Percentiles rank a stretch among this genome's conserved stretches.
phyloP scores from a whole-genome alignment of 257 asterid species.

The Linderniella brevidens region DNA sequence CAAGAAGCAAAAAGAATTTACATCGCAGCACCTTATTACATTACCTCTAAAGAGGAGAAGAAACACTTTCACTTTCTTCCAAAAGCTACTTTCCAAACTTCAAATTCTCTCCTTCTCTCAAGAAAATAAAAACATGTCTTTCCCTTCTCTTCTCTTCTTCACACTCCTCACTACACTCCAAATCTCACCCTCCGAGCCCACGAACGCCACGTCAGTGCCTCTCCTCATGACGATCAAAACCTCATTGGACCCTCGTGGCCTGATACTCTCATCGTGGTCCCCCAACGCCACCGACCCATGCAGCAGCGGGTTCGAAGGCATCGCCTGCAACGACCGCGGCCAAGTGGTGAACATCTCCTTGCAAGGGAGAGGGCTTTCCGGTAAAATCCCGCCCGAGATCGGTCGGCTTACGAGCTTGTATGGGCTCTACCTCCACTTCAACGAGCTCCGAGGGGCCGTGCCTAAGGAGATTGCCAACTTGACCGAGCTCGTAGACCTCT shows the following conservation, averaged over 20 bases:
- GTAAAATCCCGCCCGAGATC: conserved; percentile 76
- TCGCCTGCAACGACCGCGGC: conserved; percentile 61
- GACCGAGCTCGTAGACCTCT: conserved; percentile 67
- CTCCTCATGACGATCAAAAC: conserved; percentile 52
- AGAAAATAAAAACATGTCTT: conserved; percentile 3
- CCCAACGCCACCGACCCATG: conserved; percentile 46
- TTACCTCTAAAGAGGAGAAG: too few relatives aligned
- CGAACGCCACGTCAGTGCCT: conserved; percentile 20
- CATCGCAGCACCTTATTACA: too few relatives aligned
- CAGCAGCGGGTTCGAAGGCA: conserved; percentile 51
- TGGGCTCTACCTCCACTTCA: conserved; percentile 90
- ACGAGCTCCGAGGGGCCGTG: conserved; percentile 66
- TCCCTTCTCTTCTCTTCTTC: conserved; percentile 14
- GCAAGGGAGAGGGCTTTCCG: conserved; percentile 78
- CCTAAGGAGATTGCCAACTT: conserved; percentile 67
- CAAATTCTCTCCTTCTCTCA: conserved; percentile 2
- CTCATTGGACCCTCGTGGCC: conserved; percentile 60
- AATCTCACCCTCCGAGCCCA: conserved; percentile 9
- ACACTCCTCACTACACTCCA: conserved; percentile 11
- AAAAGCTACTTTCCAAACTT: too few relatives aligned
- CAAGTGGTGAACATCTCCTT: conserved; percentile 75
- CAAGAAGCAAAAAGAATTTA: too few relatives aligned
- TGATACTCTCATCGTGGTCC: conserved; percentile 67
- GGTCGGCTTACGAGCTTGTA: conserved; percentile 54
- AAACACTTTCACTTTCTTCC: too few relatives aligned